phyloP scores from a whole-genome alignment of 306 rosid genomes.

The Prunus davidiana region DNA sequence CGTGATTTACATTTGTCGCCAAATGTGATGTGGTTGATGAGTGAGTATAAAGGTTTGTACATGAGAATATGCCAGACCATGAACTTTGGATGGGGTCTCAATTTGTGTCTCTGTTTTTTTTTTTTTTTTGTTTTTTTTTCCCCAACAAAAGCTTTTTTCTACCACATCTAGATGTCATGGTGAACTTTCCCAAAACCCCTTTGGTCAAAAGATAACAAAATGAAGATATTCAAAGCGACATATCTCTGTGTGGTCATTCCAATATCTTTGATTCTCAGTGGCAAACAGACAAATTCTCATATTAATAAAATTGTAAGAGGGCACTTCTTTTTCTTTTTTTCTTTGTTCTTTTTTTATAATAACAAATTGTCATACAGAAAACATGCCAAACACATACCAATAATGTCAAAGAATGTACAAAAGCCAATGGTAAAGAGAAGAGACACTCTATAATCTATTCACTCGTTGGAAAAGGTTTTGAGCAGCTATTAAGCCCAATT shows the following conservation, averaged over 20 bases:
- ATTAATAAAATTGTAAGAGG: background rate
- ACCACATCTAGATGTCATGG: no score
- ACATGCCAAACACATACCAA: background rate
- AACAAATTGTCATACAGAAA: background rate
- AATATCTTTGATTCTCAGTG: background rate
- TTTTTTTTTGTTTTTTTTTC: background rate
- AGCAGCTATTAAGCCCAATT: slow-evolving; percentile 9
- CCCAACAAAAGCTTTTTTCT: no score
- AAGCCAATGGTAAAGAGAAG: background rate
- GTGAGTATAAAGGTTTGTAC: no score
- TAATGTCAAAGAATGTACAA: background rate
- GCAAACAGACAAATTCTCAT: background rate
- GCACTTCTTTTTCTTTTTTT: background rate
- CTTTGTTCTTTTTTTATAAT: no score
- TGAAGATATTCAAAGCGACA: slow-evolving; percentile 2
- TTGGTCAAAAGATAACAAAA: background rate
- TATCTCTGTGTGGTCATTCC: background rate
- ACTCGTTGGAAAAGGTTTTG: background rate
- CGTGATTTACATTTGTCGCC: no score
- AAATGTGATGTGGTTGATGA: background rate
- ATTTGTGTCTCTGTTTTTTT: background rate
- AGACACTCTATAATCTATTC: background rate
- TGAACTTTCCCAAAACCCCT: no score
- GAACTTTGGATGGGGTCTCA: background rate
- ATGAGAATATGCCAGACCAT: background rate